Base-by-base conservation (phyloP, 2,329 filamentous ascomycete species). In the Dothistroma septosporum region DNA sequence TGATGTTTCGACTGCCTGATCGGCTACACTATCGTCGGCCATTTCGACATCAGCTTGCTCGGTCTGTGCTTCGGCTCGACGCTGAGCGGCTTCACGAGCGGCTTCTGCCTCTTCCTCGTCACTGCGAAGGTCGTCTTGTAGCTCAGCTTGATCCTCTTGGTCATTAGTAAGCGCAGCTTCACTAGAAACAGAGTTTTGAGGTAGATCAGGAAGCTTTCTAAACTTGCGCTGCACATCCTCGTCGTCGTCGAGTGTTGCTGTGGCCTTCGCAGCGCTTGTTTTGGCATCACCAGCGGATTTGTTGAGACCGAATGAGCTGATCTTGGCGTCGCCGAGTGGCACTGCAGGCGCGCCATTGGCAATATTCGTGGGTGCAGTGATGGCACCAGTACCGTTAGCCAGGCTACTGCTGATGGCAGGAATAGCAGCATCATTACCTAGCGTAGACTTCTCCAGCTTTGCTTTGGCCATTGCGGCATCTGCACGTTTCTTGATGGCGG, bases 81-180 rank as follows among this genome's bases (percentile, higher is more conserved):
- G 88, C 76, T 96, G 91, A 16, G 79, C 76, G 55, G 92, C 91
- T 5, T 92, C 90, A 63, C 92, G 85, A 57, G 91, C 90, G 10
- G 91, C 92, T 22, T 92, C 91, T 1, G 91, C 90, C 59, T 89
- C 87, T 73, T 94, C 92, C 73, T 96, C 92, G 73, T 97, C 93
- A 28, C 87, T 93, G 19, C 85, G 89, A 53, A 87, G 89, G 70
- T 92, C 89, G 55, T 87, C 88, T 55, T 90, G 90, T 57, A 87
- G 75, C 41, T 77, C 77, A 60, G 80, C 62, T 49, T 71, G 61
- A 46, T 67, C 63, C 22, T 68, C 80, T 74, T 86, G 83, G 71
- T 84, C 83, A 73, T 78, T 86, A 83, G 67, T 83, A 81, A 61
- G 82, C 82, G 72, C 72, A 71, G 73, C 68, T 71, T 79, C 77